Evolutionary conservation across 352 stramenopile genomes (phyloP).

Genomic region (Globisporangium paroecandrum): DNA sequence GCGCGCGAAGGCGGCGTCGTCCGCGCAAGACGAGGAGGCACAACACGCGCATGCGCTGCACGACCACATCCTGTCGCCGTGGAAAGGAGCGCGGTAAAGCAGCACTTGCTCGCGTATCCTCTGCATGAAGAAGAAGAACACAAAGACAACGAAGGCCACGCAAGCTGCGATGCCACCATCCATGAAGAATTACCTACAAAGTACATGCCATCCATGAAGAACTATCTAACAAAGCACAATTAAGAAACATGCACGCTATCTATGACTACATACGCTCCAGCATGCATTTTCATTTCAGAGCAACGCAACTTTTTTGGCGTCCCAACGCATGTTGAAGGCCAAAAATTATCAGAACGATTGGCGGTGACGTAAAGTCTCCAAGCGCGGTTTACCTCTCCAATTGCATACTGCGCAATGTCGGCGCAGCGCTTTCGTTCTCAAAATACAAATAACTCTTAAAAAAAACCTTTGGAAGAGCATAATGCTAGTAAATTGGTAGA

Average conservation of each 20-base stretch:
- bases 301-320: no score
- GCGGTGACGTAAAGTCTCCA: background rate
- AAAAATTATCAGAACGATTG: no score
- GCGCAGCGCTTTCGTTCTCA: background rate
- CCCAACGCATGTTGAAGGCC: no score
- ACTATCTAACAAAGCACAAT: no score
- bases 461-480: background rate
- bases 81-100: constrained; percentile 17
- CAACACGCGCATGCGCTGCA: constrained; percentile 7
- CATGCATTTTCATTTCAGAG: no score
- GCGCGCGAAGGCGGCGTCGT: constrained; percentile 3
- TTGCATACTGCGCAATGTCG: background rate
- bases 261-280: no score
- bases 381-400: background rate
- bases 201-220: no score
- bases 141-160: background rate
- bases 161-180: no score
- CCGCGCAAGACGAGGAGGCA: background rate
- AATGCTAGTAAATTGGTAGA: background rate
- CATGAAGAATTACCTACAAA: no score
- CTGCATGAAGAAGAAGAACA: background rate
- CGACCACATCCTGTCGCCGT: constrained; percentile 10
- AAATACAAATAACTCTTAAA: background rate
- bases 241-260: no score
- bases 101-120: background rate